These are phyloP conservation scores for Podila horticola DNA, from an alignment of 192 early-diverging fungal genomes.

Conservation along the genomic window DNA sequence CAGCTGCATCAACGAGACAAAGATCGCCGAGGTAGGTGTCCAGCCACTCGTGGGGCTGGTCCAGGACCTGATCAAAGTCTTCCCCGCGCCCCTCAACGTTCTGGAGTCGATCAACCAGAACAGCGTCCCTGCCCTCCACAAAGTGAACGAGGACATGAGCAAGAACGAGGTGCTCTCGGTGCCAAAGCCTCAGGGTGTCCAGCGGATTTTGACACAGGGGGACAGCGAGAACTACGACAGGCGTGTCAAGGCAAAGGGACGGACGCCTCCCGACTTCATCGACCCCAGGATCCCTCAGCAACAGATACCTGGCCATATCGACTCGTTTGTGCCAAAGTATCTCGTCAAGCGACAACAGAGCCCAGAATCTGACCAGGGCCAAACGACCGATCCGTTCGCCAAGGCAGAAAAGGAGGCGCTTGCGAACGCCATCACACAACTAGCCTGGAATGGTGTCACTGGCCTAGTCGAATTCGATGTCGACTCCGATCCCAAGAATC, in stretches of 20 bases:
- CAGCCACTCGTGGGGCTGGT: slow-evolving; percentile 54
- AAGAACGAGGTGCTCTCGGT: too few species aligned
- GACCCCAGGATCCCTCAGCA: neutral
- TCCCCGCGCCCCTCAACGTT: slow-evolving; percentile 35
- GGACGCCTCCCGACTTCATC: too few species aligned
- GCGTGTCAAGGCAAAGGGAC: too few species aligned
- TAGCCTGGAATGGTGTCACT: slow-evolving; percentile 35
- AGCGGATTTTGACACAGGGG: too few species aligned
- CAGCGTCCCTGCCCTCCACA: neutral
- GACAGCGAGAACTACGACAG: too few species aligned
- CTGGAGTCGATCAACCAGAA: slow-evolving; percentile 6
- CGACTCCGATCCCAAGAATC: slow-evolving; percentile 67
- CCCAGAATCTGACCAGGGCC: too few species aligned
- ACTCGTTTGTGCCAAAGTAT: neutral
- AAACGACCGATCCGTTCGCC: neutral
- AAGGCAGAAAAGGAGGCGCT: slow-evolving; percentile 30
- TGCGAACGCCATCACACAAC: slow-evolving; percentile 27
- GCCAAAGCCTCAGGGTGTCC: too few species aligned
- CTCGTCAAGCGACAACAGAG: neutral
- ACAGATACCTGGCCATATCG: neutral
- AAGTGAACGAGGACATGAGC: neutral
- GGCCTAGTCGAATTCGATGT: slow-evolving; percentile 62
- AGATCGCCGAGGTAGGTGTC: slow-evolving; percentile 50
- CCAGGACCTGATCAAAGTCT: slow-evolving; percentile 36
- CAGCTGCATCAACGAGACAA: slow-evolving; percentile 61